Evolutionary conservation across 345 rosid genomes (phyloP).

Genomic region (Gossypium stocksii): DNA sequence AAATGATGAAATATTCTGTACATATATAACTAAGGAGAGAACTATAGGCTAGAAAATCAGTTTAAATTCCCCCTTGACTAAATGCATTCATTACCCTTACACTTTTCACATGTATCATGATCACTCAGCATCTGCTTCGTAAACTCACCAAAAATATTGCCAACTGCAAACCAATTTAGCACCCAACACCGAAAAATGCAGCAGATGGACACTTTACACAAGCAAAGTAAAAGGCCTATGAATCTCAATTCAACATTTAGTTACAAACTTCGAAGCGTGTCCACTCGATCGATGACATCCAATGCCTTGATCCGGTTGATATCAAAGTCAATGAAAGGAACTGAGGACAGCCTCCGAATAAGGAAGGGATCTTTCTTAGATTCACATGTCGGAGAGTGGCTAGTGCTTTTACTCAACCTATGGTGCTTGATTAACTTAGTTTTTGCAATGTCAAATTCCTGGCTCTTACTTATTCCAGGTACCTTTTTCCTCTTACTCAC

Average conservation of each 20-base stretch:
- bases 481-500: conserved; percentile 75
- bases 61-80: conserved; percentile 12
- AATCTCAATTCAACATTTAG: neutral
- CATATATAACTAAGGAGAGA: conserved; percentile 18
- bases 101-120: conserved; percentile 11
- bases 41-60: conserved; percentile 16
- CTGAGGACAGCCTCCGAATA: conserved; percentile 56
- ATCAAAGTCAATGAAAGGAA: conserved; percentile 70
- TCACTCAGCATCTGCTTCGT: conserved; percentile 6
- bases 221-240: neutral
- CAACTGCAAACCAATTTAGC: neutral
- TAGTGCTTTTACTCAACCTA: conserved; percentile 86
- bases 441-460: conserved; percentile 74
- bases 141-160: neutral
- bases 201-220: conserved; percentile 9
- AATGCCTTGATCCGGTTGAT: conserved; percentile 77
- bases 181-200: conserved; percentile 22
- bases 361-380: conserved; percentile 60
- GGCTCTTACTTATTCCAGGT: conserved; percentile 96
- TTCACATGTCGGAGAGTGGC: conserved; percentile 69
- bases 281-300: conserved; percentile 89
- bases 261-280: conserved; percentile 58
- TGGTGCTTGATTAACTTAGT: conserved; percentile 62
- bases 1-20: conserved; percentile 17
- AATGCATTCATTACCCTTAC: conserved; percentile 2